Evolutionary conservation across 2,329 filamentous ascomycete species (phyloP), one percentile per base, ranked within the genome.

Genomic region (Scortechinia acanthostroma): DNA sequence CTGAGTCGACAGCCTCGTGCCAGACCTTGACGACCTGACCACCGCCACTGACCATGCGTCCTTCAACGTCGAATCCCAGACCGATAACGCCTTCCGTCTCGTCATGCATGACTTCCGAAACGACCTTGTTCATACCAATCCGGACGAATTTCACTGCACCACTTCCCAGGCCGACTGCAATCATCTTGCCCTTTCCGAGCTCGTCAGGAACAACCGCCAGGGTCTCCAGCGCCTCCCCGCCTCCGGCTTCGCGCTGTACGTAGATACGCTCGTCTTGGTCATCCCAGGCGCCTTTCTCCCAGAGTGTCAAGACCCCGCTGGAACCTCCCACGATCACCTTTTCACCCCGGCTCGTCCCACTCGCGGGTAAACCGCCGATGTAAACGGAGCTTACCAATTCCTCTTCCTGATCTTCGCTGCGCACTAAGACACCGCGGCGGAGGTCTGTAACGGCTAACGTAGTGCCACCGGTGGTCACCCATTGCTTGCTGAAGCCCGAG

Each of bases 231-330:
- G 86, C 88, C 61, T 94, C 90, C 40, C 79, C 88, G 5, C 80
- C 84, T 17, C 63, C 66, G 52, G 66, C 73, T 16, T 72, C 76
- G 6, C 71, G 65, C 52, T 89, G 83, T 5, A 96, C 80, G 43
- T 86, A 80, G 55, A 96, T 86, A 44, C 90, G 78, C 65, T 95
- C 90, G 53, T 94, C 88, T 60, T 95, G 89, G 60, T 97, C 91
- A 57, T 95, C 91, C 91, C 93, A 97, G 1, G 87, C 80, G 1
- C 91, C 91, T 52, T 85, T 86, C 62, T 98, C 91, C 91, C 93
- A 98, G 4, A 97, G 68, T 3, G 91, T 96, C 50, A 97, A 62
- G 1, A 96, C 80, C 2, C 93, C 93, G 35, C 79, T 84, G 16
- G 80, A 83, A 21, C 75, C 80, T 19, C 88, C 88, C 25, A 88